These are phyloP conservation scores for Saccharomyces hybrid DNA, from an alignment of 1,139 yeast species.

Conservation along the genomic window DNA sequence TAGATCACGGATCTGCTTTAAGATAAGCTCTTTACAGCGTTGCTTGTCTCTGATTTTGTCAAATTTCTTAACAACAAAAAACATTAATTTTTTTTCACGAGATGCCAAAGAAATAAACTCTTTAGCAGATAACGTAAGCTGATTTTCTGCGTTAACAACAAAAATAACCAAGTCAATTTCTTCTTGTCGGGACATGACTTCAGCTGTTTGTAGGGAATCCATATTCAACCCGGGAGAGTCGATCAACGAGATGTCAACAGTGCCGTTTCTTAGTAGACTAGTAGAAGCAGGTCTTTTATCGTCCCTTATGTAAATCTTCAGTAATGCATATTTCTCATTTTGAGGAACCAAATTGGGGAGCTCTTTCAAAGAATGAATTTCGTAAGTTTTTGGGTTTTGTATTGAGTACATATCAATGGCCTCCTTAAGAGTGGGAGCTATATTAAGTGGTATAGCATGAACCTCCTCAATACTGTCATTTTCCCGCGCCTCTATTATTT, in stretches of 20 bases:
- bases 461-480: conserved; percentile 82
- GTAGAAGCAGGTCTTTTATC: conserved; percentile 53
- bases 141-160: conserved; percentile 94
- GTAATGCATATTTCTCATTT: conserved; percentile 60
- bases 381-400: conserved; percentile 59
- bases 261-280: conserved; percentile 79
- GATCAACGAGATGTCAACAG: conserved; percentile 82
- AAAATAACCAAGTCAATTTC: conserved; percentile 95
- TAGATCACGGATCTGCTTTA: conserved; percentile 78
- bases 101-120: conserved; percentile 91
- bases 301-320: conserved; percentile 80
- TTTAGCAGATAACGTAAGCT: conserved; percentile 86
- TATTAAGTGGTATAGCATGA: conserved; percentile 75
- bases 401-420: conserved; percentile 41
- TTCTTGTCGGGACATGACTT: conserved; percentile 91
- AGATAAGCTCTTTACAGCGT: conserved; percentile 65
- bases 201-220: conserved; percentile 92
- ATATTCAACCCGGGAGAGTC: conserved; percentile 97
- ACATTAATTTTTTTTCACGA: conserved; percentile 82
- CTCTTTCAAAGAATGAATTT: conserved; percentile 44
- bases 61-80: conserved; percentile 88
- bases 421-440: conserved; percentile 27
- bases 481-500: conserved; percentile 77
- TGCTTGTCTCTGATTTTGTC: conserved; percentile 77
- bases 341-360: conserved; percentile 67